Conservation (phyloP, 441 rosid genomes). For the Croton setiger region DNA sequence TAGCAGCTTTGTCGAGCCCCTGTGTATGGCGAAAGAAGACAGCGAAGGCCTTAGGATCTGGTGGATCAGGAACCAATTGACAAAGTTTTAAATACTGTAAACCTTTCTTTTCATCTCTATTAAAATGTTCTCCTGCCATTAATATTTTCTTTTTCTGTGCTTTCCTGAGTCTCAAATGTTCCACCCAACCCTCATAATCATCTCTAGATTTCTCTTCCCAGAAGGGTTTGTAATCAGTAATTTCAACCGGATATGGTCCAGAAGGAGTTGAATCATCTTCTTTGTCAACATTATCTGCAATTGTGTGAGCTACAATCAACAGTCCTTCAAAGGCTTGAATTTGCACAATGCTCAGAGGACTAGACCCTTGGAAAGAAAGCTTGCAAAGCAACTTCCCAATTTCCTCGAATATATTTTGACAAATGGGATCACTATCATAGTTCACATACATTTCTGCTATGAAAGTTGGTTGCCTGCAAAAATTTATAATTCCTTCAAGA, state of each 20-base stretch:
- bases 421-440: conserved; percentile 73
- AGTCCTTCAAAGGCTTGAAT: conserved; percentile 94
- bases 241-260: conserved; percentile 53
- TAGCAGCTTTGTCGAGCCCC: conserved; percentile 59
- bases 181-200: conserved; percentile 61
- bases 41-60: conserved; percentile 63
- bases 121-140: conserved; percentile 72
- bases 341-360: conserved; percentile 56
- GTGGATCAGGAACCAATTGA: conserved; percentile 56
- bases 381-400: conserved; percentile 78
- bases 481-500: conserved; percentile 75
- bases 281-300: conserved; percentile 63
- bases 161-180: conserved; percentile 57
- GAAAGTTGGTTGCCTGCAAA: conserved; percentile 76
- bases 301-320: conserved; percentile 66
- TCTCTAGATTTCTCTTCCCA: conserved; percentile 69
- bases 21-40: conserved; percentile 66
- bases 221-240: conserved; percentile 61
- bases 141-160: conserved; percentile 68
- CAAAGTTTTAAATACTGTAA: conserved; percentile 65
- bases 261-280: conserved; percentile 43
- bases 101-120: conserved; percentile 78
- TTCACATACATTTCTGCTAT: conserved; percentile 75
- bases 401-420: conserved; percentile 62
- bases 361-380: conserved; percentile 68